A percentile compares a stretch with the other conserved stretches of the same genome.
Conservation (phyloP, 164 flowering plant genomes). For the Buxus sempervirens region DNA sequence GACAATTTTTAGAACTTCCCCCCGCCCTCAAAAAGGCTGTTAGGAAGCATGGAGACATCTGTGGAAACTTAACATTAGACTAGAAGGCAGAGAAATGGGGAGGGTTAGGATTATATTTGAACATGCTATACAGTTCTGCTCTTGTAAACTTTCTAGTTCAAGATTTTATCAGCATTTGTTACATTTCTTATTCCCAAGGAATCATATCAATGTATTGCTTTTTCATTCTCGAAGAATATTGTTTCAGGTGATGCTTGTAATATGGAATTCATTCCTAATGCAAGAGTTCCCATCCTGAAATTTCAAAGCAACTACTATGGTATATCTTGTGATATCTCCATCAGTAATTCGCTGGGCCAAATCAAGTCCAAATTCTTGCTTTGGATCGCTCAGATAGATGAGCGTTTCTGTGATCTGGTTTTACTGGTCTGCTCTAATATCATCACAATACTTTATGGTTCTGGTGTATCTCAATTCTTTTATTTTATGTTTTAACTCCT, state of each 20-base stretch:
- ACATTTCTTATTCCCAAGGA: not conserved
- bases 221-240: constrained; percentile 4
- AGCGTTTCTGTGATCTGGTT: constrained; percentile 83
- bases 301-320: constrained; percentile 37
- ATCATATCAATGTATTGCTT: not conserved
- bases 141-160: no score
- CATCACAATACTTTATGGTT: not conserved
- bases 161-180: not conserved
- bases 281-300: constrained; percentile 83
- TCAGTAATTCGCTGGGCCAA: constrained; percentile 66
- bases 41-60: no score
- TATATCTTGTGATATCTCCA: constrained; percentile 87
- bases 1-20: no score
- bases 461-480: not conserved
- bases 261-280: constrained; percentile 48
- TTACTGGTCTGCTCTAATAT: constrained; percentile 49
- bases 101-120: no score
- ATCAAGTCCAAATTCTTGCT: constrained; percentile 70
- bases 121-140: no score
- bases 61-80: no score
- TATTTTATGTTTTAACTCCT: constrained; percentile 16
- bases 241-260: constrained; percentile 51
- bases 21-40: no score
- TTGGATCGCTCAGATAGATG: constrained; percentile 79
- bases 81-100: no score